Conservation (phyloP, 2,329 filamentous ascomycete species). For the Penicillium sp. region DNA sequence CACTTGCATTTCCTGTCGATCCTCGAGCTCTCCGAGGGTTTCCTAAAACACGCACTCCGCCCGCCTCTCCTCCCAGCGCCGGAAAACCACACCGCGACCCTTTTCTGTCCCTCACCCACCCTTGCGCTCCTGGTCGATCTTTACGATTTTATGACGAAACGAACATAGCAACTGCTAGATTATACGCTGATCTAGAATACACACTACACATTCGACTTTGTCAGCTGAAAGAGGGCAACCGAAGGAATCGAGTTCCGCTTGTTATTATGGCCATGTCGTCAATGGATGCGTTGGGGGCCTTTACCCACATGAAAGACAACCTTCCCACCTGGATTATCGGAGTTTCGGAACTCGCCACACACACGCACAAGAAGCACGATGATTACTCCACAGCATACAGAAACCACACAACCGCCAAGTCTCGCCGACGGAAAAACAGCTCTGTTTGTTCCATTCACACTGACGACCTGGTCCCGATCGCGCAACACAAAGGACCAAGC, state of each 20-base stretch:
- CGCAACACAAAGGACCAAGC: conserved; percentile 16
- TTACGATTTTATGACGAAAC: conserved; percentile 19
- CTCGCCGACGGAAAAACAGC: conserved; percentile 43
- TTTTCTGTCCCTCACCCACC: neutral
- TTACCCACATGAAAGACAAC: conserved; percentile 47
- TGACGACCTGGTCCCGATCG: conserved; percentile 26
- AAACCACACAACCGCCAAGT: conserved; percentile 32
- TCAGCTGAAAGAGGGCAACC: neutral
- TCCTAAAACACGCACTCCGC: neutral
- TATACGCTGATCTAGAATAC: neutral
- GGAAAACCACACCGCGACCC: neutral
- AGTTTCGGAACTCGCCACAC: conserved; percentile 44
- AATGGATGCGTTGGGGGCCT: conserved; percentile 49
- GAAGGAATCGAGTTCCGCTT: neutral
- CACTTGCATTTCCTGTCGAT: conserved; percentile 11
- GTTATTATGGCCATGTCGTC: conserved; percentile 14
- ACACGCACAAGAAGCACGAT: conserved; percentile 43
- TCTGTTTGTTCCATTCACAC: conserved; percentile 47
- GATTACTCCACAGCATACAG: conserved; percentile 48
- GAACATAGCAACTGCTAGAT: conserved; percentile 1
- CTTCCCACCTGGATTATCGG: conserved; percentile 48
- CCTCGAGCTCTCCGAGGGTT: neutral
- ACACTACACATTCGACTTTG: neutral
- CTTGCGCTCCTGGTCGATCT: conserved; percentile 3
- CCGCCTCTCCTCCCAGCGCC: neutral